Base-by-base conservation (phyloP, 1,139 yeast species). In the Yamadazyma membranifaciens region DNA sequence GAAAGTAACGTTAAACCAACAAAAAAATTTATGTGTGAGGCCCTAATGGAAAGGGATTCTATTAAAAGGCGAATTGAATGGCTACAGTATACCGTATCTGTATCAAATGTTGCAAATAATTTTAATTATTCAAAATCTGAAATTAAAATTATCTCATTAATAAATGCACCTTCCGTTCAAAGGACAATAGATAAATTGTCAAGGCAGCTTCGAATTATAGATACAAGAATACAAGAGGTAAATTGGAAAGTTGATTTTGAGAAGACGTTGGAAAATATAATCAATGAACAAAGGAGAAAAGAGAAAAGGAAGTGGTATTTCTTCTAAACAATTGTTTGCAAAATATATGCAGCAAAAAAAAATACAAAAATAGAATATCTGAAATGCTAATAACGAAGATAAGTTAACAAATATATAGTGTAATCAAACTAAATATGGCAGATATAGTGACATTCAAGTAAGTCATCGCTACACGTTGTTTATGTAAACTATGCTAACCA, bases 181-280 rank as follows among this genome's bases (percentile, higher is more conserved):
- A 43, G 39, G 12, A 20, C 16, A 16, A 39, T 42, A 10, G 52
- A 51, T 36, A 34, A 28, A 4, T 20, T 47, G 4, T 34, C 49
- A 2, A 40, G 32, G 17, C 10, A 37, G 3, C 33, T 50, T 24
- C 29, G 55, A 29, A 38, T 43, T 1, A 31, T 51, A 27, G 55
- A 51, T 42, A 41, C 47, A 11, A 39, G 24, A n/a, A 51, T 51
- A 31, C 55, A 51, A 36, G 54, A 50, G 30, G 28, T 31, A 11
- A 51, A 51, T 32, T 51, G 55, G 55, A 33, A 42, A 14, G 35
- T 38, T 12, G 49, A 47, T 22, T 41, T 45, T 16, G 47, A 44
- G 7, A 36, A 44, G 13, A 42, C 40, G 3, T 10, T 45, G 13
- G 37, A 41, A 33, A n/a, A n/a, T 10, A 42, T 41, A 11, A 32